Base-by-base conservation (phyloP, 1,284 basidiomycete genomes). In the Leccinum ponderosum region DNA sequence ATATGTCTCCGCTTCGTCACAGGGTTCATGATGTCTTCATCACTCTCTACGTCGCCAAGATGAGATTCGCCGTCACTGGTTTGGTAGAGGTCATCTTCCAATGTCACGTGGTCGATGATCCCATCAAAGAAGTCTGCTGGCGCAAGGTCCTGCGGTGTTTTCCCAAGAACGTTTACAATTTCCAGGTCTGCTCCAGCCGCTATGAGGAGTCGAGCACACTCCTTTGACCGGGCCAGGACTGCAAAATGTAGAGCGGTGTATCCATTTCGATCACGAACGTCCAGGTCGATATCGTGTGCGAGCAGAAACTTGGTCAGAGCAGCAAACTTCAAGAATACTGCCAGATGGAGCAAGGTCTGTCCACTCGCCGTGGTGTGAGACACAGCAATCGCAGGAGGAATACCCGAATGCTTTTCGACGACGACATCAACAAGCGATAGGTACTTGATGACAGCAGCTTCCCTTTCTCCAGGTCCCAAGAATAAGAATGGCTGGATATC, bases 161-260 rank as follows among this genome's bases (percentile, higher is more conserved):
- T 87, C 11, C 95, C 96, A 29, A 86, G 81, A 1, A 82, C 82
- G 60, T 94, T 89, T 29, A 91, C 88, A 53, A 94, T 83, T 67
- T 91, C 89, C 50, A 82, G 75, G 60, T 93, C 87, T 0, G 96
- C 96, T 14, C 94, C 94, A 29, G 87, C 91, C 14, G 84, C 79
- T 14, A 97, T 71, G 31, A 99, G 80, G 4, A 89, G 76, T 44
- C 82, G 79, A 0, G 87, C 85, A 71, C 93, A 94, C 9, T 84
- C 81, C 51, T 80, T 76, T 20, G 90, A 87, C 25, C 84, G 85
- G 17, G 81, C 82, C 48, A 96, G 77, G 0, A 87, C 90, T 14
- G 95, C 93, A 70, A 97, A 90, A 73, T 97, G 94, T 39, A 98
- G 78, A 0, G 97, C 87, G 0, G 96, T 98, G 71, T 84, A 95